These are phyloP conservation scores for Lyophyllum semitale DNA, from an alignment of 768 basidiomycete genomes.

Conservation along the genomic window DNA sequence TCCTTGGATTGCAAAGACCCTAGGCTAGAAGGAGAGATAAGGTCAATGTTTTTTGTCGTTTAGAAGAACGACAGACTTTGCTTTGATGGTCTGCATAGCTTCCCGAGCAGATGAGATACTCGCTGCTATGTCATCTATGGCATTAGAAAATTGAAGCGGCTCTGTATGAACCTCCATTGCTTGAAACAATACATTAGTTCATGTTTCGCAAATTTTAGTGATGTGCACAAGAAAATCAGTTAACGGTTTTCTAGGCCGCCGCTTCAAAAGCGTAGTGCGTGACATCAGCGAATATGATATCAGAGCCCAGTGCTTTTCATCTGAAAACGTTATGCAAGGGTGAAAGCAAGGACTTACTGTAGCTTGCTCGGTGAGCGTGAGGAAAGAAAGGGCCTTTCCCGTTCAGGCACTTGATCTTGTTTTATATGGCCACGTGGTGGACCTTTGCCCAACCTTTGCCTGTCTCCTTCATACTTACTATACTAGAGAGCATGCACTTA, in stretches of 20 bases:
- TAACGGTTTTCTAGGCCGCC: conserved; percentile 38
- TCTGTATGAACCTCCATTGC: conserved; percentile 8
- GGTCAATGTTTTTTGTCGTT: background rate
- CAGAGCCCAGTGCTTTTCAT: conserved; percentile 70
- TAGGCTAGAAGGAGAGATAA: conserved; percentile 19
- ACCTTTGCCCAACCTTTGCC: too few species aligned
- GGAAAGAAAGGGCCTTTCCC: background rate
- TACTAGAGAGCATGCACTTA: background rate
- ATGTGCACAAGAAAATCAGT: conserved; percentile 12
- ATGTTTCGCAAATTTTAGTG: background rate
- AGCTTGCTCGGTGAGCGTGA: background rate
- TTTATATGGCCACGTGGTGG: background rate
- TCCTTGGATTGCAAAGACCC: conserved; percentile 53
- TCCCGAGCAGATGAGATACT: conserved; percentile 65
- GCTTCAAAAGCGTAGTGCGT: conserved; percentile 32
- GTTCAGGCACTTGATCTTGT: background rate
- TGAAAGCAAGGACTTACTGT: conserved; percentile 3
- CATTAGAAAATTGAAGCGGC: background rate
- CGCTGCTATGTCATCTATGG: conserved; percentile 57
- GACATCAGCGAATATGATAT: conserved; percentile 23
- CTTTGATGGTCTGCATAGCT: conserved; percentile 51
- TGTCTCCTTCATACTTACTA: too few species aligned
- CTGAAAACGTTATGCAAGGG: conserved; percentile 14
- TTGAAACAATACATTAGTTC: background rate
- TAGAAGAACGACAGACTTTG: conserved; percentile 42